Conservation (phyloP, 2,329 filamentous ascomycete species). For the Escovopsis weberi region DNA sequence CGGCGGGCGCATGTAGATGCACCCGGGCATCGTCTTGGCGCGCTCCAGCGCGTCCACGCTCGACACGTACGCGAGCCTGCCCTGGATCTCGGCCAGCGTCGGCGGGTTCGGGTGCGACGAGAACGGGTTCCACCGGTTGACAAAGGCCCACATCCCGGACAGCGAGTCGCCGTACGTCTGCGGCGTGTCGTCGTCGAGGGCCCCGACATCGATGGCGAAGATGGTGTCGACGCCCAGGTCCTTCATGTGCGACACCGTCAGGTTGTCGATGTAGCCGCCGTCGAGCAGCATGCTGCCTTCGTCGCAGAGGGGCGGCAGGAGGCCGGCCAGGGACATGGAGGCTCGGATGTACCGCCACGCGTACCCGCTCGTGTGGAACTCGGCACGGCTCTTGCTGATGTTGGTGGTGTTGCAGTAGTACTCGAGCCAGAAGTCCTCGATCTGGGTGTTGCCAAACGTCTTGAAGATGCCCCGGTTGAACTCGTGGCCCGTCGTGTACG, state of each 20-base stretch:
- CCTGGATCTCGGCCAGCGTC: constrained; percentile 91
- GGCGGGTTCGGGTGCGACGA: constrained; percentile 80
- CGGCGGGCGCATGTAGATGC: constrained; percentile 90
- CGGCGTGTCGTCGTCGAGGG: constrained; percentile 79
- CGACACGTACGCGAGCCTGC: constrained; percentile 83
- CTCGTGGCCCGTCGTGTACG: constrained; percentile 95
- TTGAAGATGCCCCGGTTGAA: constrained; percentile 99
- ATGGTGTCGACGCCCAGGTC: constrained; percentile 83
- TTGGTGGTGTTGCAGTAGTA: constrained; percentile 99
- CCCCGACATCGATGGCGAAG: constrained; percentile 89
- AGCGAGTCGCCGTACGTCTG: constrained; percentile 89
- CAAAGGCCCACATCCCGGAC: constrained; percentile 85
- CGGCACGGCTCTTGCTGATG: constrained; percentile 81
- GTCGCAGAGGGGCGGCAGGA: constrained; percentile 87
- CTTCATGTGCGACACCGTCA: constrained; percentile 97
- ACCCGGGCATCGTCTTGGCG: constrained; percentile 81
- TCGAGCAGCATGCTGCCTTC: constrained; percentile 95
- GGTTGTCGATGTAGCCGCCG: constrained; percentile 91
- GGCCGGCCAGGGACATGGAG: constrained; percentile 88
- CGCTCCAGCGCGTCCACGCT: constrained; percentile 88
- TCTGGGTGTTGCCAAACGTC: constrained; percentile 89
- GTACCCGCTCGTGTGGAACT: constrained; percentile 92
- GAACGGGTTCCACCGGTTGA: constrained; percentile 96
- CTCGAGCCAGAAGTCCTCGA: constrained; percentile 97
- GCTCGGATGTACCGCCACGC: constrained; percentile 95